Base-by-base conservation (phyloP, 23 red algal species). In the Gracilariopsis chorda region DNA sequence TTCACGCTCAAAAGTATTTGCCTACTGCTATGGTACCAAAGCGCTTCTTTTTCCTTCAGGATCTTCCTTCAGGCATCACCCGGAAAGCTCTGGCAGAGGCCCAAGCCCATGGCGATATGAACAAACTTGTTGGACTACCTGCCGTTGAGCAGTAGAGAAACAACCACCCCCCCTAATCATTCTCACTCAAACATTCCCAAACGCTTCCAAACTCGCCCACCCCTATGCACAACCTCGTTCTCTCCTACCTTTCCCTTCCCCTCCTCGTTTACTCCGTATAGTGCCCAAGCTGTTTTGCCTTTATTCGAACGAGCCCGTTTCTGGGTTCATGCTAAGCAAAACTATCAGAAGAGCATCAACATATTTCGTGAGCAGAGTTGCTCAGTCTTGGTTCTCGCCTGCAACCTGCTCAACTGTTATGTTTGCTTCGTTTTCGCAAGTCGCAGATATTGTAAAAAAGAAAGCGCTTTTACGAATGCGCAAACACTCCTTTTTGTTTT, bases 1-100 rank as follows among this genome's bases (percentile, higher is more conserved):
- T 93, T 57, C 65, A 93, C 69, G 90, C 90, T 41, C 90, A 93
- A 65, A 83, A 85, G 80, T 69, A 85, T 77, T 53, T 93, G 63
- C 52, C 77, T 24, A 84, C 62, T 20, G 90, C 90, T 16, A 83
- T 84, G 61, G 77, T 83, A 20, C 90, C 90, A 5, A 83, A 85
- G 41, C 56, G 90, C 33, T 85, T 93, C 48, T 86, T 86, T 61
- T 76, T 93, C 62, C 23, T 93, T 2, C 61, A 84, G 35, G 77
- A 69, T 7, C 71, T 94, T 27, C 92, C 92, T 20, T 46, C 82
- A 11, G 92, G 81, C 43, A 83, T 90, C 53, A 94, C 79, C 17
- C 37, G 92, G 39, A 79, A 62, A 79, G 92, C 74, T 44, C 64
- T 94, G 2, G 86, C 86, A 24, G 86, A 90, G 43, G 74, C 86